Evolutionary conservation across 768 basidiomycete genomes (phyloP), one percentile per base, ranked within the genome.

Genomic region (Trichaptum fuscoviolaceum): DNA sequence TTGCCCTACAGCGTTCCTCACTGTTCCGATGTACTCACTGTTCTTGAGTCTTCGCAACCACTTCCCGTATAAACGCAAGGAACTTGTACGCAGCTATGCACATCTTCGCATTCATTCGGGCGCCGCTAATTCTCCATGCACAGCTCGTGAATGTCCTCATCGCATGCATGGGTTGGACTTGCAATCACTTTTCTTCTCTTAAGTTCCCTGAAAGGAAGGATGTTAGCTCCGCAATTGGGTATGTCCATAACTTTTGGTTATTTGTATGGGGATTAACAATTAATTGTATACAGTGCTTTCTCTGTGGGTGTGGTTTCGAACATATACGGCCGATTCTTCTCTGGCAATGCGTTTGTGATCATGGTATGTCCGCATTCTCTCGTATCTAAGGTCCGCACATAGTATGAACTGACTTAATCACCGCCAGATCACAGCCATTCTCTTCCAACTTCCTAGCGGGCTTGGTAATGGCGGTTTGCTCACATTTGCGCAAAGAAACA

Each of bases 391-490:
- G 8, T 25, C 59, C n/a, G 7, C 25, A 7, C 2, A n/a, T 26
- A 58, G 3, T n/a, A 3, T 58, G 20, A 58, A 9, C 25, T 26
- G 9, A 58, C 2, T 26, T n/a, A 58, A 30, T 30, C 30, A 9
- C 15, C 15, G 36, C 1, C 63, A 78, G 83, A 88, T 91, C 69
- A 91, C 89, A 0, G 92, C 90, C 25, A 90, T 95, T 62, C 80
- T 94, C 18, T 91, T 94, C 78, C 93, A 95, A 77, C 82, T 95
- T 0, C 93, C 92, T 0, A 91, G 90, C 8, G 93, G 92, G 52
- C 82, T 95, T 12, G 86, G 88, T 8, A 91, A 86, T 58, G 91
- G 91, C 12, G 93, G 93, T 34, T 84, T 95, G 7, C 82, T 95
- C 68, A 85, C 84, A 67, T 92, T 88, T 71, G 88, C 85, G 12